Evolutionary conservation across 1,284 basidiomycete genomes (phyloP).

Genomic region (Marasmius oreades): DNA sequence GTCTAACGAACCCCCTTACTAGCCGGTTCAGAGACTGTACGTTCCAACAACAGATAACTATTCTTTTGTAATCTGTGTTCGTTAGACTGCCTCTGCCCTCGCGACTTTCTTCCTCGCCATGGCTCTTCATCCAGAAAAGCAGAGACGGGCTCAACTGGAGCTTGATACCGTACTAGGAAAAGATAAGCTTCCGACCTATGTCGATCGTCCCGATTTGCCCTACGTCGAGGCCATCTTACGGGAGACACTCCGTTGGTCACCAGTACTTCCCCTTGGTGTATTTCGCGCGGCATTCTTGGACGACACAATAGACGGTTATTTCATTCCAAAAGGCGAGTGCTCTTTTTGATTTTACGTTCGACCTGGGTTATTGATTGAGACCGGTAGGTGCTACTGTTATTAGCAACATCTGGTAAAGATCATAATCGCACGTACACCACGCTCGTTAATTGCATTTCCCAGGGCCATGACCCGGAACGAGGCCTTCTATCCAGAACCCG

Average conservation of each 20-base stretch:
- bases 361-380: too few relatives aligned
- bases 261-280: too few relatives aligned
- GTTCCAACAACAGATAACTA: neutral
- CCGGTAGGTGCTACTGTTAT: too few relatives aligned
- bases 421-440: too few relatives aligned
- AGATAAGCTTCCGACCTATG: slow-evolving; percentile 39
- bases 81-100: slow-evolving; percentile 36
- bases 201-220: slow-evolving; percentile 38
- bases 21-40: neutral
- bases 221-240: slow-evolving; percentile 43
- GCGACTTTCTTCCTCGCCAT: slow-evolving; percentile 41
- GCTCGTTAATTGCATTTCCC: too few relatives aligned
- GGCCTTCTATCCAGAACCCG: too few relatives aligned
- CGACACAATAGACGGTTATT: too few relatives aligned
- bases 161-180: slow-evolving; percentile 38
- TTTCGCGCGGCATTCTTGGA: too few relatives aligned
- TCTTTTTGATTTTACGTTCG: too few relatives aligned
- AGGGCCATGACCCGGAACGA: too few relatives aligned
- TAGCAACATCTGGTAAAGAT: too few relatives aligned
- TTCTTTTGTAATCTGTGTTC: neutral
- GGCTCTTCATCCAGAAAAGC: slow-evolving; percentile 38
- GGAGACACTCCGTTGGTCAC: slow-evolving; percentile 34
- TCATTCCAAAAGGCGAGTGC: too few relatives aligned
- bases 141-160: slow-evolving; percentile 40
- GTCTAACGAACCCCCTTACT: neutral